phyloP scores from a whole-genome alignment of 345 rosid genomes.

The Bretschneidera sinensis region DNA sequence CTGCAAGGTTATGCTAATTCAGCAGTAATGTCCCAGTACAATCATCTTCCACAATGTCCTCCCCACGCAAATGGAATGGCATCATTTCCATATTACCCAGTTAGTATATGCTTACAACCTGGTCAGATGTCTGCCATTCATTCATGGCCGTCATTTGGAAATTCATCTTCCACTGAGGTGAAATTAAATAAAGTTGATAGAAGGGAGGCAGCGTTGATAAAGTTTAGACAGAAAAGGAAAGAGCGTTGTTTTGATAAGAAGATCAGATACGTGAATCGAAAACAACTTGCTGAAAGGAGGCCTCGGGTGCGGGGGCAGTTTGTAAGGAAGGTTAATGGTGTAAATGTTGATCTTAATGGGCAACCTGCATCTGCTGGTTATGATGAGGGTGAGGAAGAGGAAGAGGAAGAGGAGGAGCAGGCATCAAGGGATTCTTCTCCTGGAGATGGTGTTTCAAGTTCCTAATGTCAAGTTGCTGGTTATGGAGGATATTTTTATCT shows the following conservation, averaged over 20 bases:
- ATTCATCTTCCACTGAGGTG: conserved; percentile 45
- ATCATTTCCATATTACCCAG: conserved; percentile 68
- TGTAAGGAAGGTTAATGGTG: conserved; percentile 84
- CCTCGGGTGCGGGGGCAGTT: conserved; percentile 98
- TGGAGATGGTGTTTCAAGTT: conserved; percentile 47
- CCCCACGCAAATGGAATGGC: conserved; percentile 58
- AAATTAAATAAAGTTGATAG: conserved; percentile 60
- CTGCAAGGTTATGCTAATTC: conserved; percentile 40
- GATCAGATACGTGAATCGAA: conserved; percentile 87
- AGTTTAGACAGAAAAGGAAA: conserved; percentile 91
- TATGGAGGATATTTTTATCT: not conserved
- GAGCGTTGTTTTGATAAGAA: conserved; percentile 95
- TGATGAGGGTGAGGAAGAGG: conserved; percentile 80
- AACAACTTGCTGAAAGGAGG: conserved; percentile 92
- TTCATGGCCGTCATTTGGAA: conserved; percentile 66
- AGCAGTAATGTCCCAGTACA: conserved; percentile 55
- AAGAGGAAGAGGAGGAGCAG: conserved; percentile 49
- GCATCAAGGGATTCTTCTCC: conserved; percentile 63
- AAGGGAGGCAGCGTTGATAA: conserved; percentile 87
- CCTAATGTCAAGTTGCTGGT: conserved; percentile 15
- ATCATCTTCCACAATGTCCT: conserved; percentile 51
- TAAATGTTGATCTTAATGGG: conserved; percentile 79
- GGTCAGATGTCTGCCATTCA: conserved; percentile 54
- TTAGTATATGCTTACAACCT: conserved; percentile 56
- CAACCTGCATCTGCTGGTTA: conserved; percentile 61